A percentile compares a stretch with the other conserved stretches of the same genome.
Evolutionary conservation across 768 basidiomycete species (phyloP).

Genomic region (Porphyrellus cyaneotinctus): DNA sequence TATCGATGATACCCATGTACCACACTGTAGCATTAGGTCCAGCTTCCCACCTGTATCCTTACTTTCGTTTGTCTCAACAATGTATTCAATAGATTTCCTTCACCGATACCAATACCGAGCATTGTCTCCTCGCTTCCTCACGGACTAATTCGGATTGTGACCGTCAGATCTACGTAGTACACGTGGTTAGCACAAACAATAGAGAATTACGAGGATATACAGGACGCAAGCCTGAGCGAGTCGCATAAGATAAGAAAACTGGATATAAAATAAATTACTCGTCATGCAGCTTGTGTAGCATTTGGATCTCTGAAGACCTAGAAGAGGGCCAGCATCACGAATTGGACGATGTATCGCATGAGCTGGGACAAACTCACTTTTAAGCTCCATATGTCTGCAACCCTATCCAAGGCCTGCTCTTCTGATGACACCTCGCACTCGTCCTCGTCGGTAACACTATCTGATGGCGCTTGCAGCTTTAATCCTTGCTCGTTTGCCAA

Average conservation of each 20-base stretch:
- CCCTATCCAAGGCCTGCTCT: slow-evolving; percentile 40
- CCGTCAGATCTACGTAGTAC: too few relatives aligned
- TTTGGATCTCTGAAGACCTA: slow-evolving; percentile 47
- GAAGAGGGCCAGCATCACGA: not conserved
- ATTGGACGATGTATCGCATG: not conserved
- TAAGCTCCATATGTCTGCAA: slow-evolving; percentile 72
- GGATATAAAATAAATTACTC: slow-evolving; percentile 19
- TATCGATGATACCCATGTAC: slow-evolving; percentile 6
- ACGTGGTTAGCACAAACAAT: not conserved
- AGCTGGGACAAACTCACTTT: slow-evolving; percentile 46
- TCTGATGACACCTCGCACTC: slow-evolving; percentile 32
- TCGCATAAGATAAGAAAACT: not conserved
- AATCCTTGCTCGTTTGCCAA: slow-evolving; percentile 95
- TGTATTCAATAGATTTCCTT: not conserved
- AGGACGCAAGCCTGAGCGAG: slow-evolving; percentile 2
- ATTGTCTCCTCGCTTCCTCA: too few relatives aligned
- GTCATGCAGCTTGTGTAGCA: slow-evolving; percentile 27
- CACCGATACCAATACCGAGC: too few relatives aligned
- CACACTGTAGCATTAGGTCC: slow-evolving; percentile 23
- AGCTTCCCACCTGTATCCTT: slow-evolving; percentile 16
- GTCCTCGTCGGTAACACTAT: slow-evolving; percentile 34
- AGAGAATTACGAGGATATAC: slow-evolving; percentile 7
- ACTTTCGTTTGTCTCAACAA: slow-evolving; percentile 18
- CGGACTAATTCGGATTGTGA: too few relatives aligned
- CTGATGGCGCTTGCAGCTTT: slow-evolving; percentile 58